Conservation (phyloP, 2,329 filamentous ascomycete genomes). For the Lecanosticta acicola region DNA sequence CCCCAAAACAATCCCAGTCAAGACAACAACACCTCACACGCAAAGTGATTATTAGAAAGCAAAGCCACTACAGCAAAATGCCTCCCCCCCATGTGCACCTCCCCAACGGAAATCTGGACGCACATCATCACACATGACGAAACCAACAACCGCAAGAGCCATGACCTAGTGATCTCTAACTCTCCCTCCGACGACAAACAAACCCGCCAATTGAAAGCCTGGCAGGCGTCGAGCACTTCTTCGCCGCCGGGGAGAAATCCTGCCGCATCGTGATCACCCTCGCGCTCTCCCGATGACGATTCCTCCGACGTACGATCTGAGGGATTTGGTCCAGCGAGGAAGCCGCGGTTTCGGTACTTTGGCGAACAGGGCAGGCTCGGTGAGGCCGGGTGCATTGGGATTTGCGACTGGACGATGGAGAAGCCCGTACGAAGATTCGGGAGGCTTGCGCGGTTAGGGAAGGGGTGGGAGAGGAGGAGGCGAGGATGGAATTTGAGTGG, state of each 20-base stretch:
- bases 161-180: constrained; percentile 6
- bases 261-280: constrained; percentile 6
- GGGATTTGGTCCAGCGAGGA: constrained; percentile 9
- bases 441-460: constrained; percentile 1
- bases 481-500: constrained; percentile 6
- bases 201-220: constrained; percentile 9
- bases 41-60: no score
- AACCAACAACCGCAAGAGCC: no score
- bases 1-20: no score
- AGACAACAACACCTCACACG: background rate
- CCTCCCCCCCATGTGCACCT: constrained; percentile 7
- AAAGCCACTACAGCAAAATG: no score
- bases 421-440: background rate
- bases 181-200: constrained; percentile 1
- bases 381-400: constrained; percentile 2
- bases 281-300: constrained; percentile 11
- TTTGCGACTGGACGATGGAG: background rate
- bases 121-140: constrained; percentile 6
- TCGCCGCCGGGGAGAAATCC: constrained; percentile 7
- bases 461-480: constrained; percentile 5
- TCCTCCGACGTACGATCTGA: constrained; percentile 14
- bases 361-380: background rate
- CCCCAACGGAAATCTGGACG: constrained; percentile 12
- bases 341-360: constrained; percentile 7
- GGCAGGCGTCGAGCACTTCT: constrained; percentile 15